Percentiles rank a stretch among this genome's conserved stretches.
phyloP scores from a whole-genome alignment of 768 basidiomycete species.

The Mycena crocata region DNA sequence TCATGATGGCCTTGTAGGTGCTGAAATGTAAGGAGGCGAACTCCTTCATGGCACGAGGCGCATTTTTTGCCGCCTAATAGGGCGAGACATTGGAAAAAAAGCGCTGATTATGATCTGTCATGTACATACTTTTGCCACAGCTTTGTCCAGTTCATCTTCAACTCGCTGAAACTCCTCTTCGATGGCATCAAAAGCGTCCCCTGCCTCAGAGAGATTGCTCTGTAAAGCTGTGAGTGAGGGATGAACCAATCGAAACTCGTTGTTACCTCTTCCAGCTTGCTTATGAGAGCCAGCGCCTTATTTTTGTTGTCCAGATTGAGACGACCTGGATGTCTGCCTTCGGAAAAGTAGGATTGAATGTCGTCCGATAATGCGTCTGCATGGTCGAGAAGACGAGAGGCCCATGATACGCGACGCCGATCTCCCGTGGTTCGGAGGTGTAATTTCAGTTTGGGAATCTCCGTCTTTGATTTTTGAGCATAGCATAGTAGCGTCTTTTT shows the following conservation, averaged over 20 bases:
- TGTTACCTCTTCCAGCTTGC: neutral
- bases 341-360: constrained; percentile 10
- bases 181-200: neutral
- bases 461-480: no score
- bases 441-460: neutral
- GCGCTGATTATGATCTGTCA: neutral
- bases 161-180: neutral
- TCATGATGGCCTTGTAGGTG: constrained; percentile 19
- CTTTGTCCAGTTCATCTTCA: neutral
- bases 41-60: neutral
- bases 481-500: no score
- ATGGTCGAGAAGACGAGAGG: neutral
- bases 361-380: neutral
- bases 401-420: neutral
- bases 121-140: neutral
- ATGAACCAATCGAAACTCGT: no score
- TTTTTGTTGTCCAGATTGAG: neutral
- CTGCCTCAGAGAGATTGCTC: neutral
- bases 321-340: neutral
- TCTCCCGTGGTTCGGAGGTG: neutral
- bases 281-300: neutral
- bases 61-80: neutral
- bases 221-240: neutral
- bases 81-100: neutral
- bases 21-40: neutral